phyloP scores from a whole-genome alignment of 805 yeast species.

The Wickerhamiella qilinensis region DNA sequence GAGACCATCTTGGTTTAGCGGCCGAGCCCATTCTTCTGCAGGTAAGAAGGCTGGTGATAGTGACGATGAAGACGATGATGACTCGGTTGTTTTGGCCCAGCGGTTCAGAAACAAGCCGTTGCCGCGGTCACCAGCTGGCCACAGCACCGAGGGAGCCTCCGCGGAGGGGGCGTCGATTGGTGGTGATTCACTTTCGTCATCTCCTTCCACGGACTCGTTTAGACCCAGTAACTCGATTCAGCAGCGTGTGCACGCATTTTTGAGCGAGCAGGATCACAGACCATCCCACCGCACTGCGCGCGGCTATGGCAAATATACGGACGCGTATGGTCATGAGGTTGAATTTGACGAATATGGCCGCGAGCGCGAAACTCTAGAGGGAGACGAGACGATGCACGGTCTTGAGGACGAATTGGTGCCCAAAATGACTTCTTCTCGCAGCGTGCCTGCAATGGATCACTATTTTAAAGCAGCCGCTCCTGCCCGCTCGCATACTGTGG shows the following conservation, averaged over 20 bases:
- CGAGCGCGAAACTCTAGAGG: too few species aligned
- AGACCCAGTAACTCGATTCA: conserved; percentile 21
- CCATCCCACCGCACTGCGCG: conserved; percentile 46
- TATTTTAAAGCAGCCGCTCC: too few species aligned
- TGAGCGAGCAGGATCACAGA: conserved; percentile 21
- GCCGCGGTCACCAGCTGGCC: not conserved
- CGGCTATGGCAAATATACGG: conserved; percentile 72
- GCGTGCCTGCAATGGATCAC: too few species aligned
- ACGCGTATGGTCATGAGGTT: conserved; percentile 10
- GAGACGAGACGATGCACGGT: too few species aligned
- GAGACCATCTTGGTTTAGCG: not conserved
- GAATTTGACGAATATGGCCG: not conserved
- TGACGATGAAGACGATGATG: not conserved
- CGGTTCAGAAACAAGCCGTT: not conserved
- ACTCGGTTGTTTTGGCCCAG: not conserved
- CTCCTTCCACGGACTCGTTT: conserved; percentile 4
- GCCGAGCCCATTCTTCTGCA: too few species aligned
- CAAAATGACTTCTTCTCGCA: too few species aligned
- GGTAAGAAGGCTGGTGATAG: not conserved
- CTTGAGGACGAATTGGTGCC: too few species aligned
- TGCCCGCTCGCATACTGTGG: too few species aligned
- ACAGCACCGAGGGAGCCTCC: too few species aligned
- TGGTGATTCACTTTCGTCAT: not conserved
- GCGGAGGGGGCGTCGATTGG: not conserved
- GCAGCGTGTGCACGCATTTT: conserved; percentile 21